Evolutionary conservation across 176 grass and related monocot genomes (phyloP), one percentile per base, ranked within the genome.

Genomic region (Poa pratensis): DNA sequence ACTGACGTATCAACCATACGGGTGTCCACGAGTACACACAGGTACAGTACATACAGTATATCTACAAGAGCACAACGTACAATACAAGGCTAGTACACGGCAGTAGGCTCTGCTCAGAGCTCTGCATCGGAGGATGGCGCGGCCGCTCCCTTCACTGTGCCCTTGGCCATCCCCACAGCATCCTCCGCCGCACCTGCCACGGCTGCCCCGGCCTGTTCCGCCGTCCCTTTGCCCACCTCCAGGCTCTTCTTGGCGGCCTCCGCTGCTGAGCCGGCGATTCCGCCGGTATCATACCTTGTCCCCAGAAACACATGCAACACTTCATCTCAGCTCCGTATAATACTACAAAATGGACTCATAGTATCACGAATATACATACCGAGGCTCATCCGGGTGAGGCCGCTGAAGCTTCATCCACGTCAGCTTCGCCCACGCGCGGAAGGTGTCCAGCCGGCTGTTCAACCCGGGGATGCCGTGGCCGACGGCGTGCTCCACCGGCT

Each of bases 401-500:
- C 73, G 77, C 74, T 82, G 58, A 53, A 89, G 42, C 45, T 91
- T 97, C 86, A 88, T 87, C 90, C 69, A 88, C 6, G 86, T 19
- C 5, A 94, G 81, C 64, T 76, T 88, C 18, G 82, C 92, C 92
- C 92, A 92, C 24, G 88, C 1, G 9, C 74, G 86, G 43, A 97
- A 46, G 16, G 87, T 73, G 80, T 94, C 92, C 49, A 93, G 81
- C 61, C 88, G 79, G 86, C 49, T 91, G 86, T 74, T 85, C 74
- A 94, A 83, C 43, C 88, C 92, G 17, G 86, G 80, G 52, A 70
- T 37, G 57, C 80, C 90, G 20, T 63, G 68, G 69, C 86, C 94
- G 26, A 97, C 86, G 78, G 95, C 95, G 58, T 91, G 83, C 84
- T 97, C 95, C 9, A 87, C 57, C 14, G 84, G 86, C 59, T 83